These are phyloP conservation scores for Tricladium varicosporioides DNA, from an alignment of 2,329 filamentous ascomycete species.

Conservation along the genomic window DNA sequence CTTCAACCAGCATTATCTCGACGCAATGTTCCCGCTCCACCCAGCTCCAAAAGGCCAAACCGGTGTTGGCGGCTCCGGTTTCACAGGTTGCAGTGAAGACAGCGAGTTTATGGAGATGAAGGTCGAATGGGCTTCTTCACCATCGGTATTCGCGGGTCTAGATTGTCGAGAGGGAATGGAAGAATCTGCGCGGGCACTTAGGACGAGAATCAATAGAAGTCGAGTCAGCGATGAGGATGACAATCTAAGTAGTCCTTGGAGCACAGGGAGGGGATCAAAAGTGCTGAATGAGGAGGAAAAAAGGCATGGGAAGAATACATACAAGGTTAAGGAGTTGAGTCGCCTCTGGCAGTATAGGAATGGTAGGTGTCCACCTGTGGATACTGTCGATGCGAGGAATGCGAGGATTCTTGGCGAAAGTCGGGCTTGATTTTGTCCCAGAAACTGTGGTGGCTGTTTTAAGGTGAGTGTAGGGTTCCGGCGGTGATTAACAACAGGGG, in stretches of 20 bases:
- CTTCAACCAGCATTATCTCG: conserved; percentile 36
- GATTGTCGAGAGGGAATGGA: not conserved
- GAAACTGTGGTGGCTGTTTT: no score
- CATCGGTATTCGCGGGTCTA: not conserved
- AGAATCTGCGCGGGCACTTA: not conserved
- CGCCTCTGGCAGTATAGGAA: conserved; percentile 63
- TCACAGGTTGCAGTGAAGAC: conserved; percentile 18
- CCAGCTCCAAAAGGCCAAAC: conserved; percentile 5
- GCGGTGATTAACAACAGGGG: no score
- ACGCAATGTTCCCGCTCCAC: conserved; percentile 32
- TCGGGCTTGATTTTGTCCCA: no score
- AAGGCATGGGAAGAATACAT: conserved; percentile 15
- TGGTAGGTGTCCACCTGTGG: conserved; percentile 46
- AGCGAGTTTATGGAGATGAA: conserved; percentile 27
- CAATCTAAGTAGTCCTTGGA: no score
- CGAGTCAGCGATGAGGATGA: no score
- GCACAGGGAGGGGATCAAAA: no score
- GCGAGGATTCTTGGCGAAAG: conserved; percentile 15
- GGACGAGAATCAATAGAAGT: not conserved
- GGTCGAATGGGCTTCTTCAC: conserved; percentile 3
- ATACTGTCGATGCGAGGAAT: conserved; percentile 22
- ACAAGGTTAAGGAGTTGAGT: conserved; percentile 59
- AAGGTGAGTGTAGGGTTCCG: no score
- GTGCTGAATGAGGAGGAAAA: not conserved
- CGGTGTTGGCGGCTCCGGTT: conserved; percentile 21